These are phyloP conservation scores for maize (Zea mays) DNA, from an alignment of 176 grass and related monocot species.

Conservation along the genomic window DNA sequence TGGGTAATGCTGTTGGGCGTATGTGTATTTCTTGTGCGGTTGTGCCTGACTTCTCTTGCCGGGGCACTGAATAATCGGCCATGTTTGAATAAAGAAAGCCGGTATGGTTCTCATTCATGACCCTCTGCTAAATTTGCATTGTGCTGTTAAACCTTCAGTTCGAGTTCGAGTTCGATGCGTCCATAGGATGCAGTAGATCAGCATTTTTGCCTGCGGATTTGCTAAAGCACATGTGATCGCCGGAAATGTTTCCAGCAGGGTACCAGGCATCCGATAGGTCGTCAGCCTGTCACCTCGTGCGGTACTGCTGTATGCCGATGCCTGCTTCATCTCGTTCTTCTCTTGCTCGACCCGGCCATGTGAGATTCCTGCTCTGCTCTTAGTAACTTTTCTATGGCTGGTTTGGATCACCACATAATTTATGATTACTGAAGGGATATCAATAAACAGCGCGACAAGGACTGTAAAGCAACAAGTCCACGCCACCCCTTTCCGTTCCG, in stretches of 20 bases:
- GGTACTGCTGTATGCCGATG: neutral
- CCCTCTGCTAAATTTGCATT: neutral
- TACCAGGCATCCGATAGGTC: neutral
- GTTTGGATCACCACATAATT: neutral
- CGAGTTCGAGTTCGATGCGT: neutral
- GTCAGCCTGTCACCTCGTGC: neutral
- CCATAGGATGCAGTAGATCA: neutral
- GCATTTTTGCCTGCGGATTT: neutral
- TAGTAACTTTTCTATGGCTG: neutral
- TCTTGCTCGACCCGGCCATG: neutral
- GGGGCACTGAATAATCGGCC: constrained; percentile 16
- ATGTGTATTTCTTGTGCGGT: neutral
- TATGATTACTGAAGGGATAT: neutral
- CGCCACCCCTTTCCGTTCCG: constrained; percentile 9
- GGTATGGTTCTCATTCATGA: neutral
- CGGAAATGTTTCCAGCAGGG: neutral
- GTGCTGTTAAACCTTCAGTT: neutral
- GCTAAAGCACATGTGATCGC: neutral
- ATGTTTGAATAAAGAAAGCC: constrained; percentile 28
- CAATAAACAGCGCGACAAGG: neutral
- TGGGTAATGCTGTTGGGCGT: neutral
- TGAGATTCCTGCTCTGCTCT: neutral
- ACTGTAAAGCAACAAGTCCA: neutral
- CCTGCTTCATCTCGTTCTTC: neutral
- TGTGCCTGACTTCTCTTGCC: neutral